phyloP scores from a whole-genome alignment of 371 early-diverging fungal species.

The Apophysomyces sp. region DNA sequence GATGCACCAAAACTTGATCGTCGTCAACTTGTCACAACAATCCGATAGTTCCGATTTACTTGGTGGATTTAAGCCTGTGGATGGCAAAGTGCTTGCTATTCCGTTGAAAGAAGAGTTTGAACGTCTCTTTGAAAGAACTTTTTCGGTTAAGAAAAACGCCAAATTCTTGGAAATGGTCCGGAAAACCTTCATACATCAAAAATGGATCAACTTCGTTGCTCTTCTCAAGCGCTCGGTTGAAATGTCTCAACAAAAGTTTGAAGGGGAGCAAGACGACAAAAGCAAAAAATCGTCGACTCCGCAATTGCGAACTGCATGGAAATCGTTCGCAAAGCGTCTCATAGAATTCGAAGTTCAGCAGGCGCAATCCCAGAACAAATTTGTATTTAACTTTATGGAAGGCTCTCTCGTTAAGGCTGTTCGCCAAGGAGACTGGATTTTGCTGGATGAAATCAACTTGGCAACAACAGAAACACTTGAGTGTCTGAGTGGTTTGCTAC shows the following conservation, averaged over 20 bases:
- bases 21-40: slow-evolving; percentile 98
- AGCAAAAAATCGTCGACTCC: slow-evolving; percentile 42
- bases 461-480: slow-evolving; percentile 95
- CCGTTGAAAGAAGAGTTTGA: slow-evolving; percentile 88
- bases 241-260: slow-evolving; percentile 73
- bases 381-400: slow-evolving; percentile 94
- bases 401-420: slow-evolving; percentile 94
- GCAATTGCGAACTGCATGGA: slow-evolving; percentile 58
- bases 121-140: slow-evolving; percentile 80
- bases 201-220: slow-evolving; percentile 80
- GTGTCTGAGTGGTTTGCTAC: slow-evolving; percentile 87
- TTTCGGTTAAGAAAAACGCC: slow-evolving; percentile 84
- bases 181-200: slow-evolving; percentile 65
- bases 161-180: slow-evolving; percentile 82
- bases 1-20: slow-evolving; percentile 77
- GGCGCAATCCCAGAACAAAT: slow-evolving; percentile 72
- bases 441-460: slow-evolving; percentile 99
- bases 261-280: slow-evolving; percentile 35
- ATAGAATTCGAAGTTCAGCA: slow-evolving; percentile 71
- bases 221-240: slow-evolving; percentile 71
- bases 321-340: slow-evolving; percentile 57
- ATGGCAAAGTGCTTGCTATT: slow-evolving; percentile 76
- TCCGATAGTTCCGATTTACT: slow-evolving; percentile 96
- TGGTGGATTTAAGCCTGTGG: slow-evolving; percentile 98
- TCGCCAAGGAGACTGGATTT: slow-evolving; percentile 92